Base-by-base conservation (phyloP, 495 filamentous ascomycete species). In the Lophiostoma macrostomum region DNA sequence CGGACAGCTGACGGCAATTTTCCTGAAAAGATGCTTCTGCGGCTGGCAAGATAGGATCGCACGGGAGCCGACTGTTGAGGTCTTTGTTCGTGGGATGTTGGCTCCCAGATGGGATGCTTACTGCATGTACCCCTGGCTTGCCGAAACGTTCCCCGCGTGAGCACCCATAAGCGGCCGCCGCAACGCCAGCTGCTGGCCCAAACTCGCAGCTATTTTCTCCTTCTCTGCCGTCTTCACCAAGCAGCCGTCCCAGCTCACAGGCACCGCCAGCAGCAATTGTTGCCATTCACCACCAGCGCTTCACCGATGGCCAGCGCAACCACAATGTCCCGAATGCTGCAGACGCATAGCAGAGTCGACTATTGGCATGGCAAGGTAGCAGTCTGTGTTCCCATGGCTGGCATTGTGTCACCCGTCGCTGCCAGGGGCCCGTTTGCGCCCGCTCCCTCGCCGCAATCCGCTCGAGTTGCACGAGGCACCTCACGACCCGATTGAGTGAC, bases 381-480 rank as follows among this genome's bases (percentile, higher is more conserved):
- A 53, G 32, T 59, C 40, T 52, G 55, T 53, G 41, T 53, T 8
- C 39, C 55, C 55, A 36, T 53, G 55, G 48, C 48, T 4, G 34
- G 14, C 19, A 10, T 42, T 40, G 55, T 53, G 49, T 32, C 48
- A 52, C 54, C 25, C n/a, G 5, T 40, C 34, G 10, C 31, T 11
- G 1, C 35, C 13, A 14, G 12, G 35, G 37, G 10, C 40, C 4
- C 42, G 30, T 46, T 29, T 7, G 25, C 39, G 49, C 28, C 46
- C 11, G 36, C 13, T 32, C 36, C 28, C 31, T 48, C 48, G 16
- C 49, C 24, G 49, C 31, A 16, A 50, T 53, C 50, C 43, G 22
- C 41, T 60, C 31, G n/a, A 39, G 57, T 59, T 19, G 42, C 42
- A 59, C 56, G 36, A 59, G 36, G 28, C 42, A 43, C 49, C 53